A percentile compares a stretch with the other conserved stretches of the same genome.
Evolutionary conservation across 2,329 filamentous ascomycete genomes (phyloP).

Genomic region (Neocucurbitaria cava): DNA sequence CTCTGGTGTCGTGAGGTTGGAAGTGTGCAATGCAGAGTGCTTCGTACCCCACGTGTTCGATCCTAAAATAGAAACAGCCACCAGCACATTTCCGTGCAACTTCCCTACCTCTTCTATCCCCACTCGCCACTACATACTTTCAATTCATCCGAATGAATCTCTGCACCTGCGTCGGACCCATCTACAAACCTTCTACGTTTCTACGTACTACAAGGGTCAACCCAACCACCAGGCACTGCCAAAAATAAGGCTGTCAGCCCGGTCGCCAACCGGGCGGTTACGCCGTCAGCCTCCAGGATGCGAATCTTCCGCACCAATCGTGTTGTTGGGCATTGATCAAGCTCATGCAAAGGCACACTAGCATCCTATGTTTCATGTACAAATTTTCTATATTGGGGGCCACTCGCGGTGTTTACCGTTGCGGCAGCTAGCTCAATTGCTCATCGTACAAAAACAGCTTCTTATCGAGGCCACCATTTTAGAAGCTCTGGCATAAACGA

Average conservation of each 20-base stretch:
- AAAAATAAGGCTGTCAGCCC: background rate
- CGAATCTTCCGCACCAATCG: background rate
- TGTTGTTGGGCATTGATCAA: background rate
- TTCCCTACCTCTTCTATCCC: background rate
- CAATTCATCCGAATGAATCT: background rate
- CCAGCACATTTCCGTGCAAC: background rate
- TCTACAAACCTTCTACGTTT: background rate
- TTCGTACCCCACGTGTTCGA: background rate
- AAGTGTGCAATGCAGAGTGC: background rate
- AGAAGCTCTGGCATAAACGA: background rate
- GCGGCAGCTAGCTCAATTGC: background rate
- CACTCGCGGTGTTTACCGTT: background rate
- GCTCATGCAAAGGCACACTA: background rate
- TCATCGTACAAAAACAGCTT: background rate
- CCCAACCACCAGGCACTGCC: background rate
- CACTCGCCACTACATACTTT: background rate
- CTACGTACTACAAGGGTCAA: background rate
- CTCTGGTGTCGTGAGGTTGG: background rate
- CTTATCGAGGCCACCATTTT: background rate
- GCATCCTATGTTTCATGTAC: background rate
- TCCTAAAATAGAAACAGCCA: background rate
- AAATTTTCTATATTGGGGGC: background rate
- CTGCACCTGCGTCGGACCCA: background rate
- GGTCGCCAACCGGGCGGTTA: background rate
- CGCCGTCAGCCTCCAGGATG: background rate